Evolutionary conservation across 129 eudicot genomes (phyloP), one percentile per base, ranked within the genome.

Genomic region (Dittrichia graveolens): DNA sequence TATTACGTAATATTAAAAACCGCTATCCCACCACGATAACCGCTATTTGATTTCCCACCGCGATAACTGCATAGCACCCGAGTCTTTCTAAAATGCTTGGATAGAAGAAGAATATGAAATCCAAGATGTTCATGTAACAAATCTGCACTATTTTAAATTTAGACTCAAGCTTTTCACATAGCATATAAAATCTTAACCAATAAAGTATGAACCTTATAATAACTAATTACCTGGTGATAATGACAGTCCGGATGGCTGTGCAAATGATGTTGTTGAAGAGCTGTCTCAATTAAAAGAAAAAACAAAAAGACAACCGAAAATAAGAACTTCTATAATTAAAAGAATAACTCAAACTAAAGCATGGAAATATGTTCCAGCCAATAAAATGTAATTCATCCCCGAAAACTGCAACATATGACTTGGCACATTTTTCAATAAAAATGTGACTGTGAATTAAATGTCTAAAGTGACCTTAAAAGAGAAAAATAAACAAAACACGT

Each of bases 221-320:
- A 55, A 63, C 35, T 65, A 34, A 49, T 40, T 92, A 94, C 99
- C 97, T 9, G 82, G 87, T 15, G 99, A 94, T 73, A 94, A 76
- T 2, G 99, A 86, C 54, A 94, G 85, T 75, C 99, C 99, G 49
- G 99, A 94, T 79, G 99, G 99, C 75, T 94, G 99, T 10, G 99
- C 99, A 86, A 84, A 94, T n/a, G 99, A 90, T 57, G 99, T 89
- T 85, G 79, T 94, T 61, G 49, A 43, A 57, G 97, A 81, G 86
- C 99, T 94, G 75, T 74, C 54, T 40, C 73, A 71, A 59, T 69
- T 80, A 16, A 53, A 18, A 47, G 18, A 40, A 62, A 18, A 4
- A 52, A 41, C 41, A 61, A 15, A 72, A 67, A 16, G 47, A 65
- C 3, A 54, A 5, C 5, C 2, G 42, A 54, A 62, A 37, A 68